Percentiles rank a stretch among this genome's conserved stretches.
Evolutionary conservation across 768 basidiomycete genomes (phyloP).

Genomic region (Lactarius sanguifluus): DNA sequence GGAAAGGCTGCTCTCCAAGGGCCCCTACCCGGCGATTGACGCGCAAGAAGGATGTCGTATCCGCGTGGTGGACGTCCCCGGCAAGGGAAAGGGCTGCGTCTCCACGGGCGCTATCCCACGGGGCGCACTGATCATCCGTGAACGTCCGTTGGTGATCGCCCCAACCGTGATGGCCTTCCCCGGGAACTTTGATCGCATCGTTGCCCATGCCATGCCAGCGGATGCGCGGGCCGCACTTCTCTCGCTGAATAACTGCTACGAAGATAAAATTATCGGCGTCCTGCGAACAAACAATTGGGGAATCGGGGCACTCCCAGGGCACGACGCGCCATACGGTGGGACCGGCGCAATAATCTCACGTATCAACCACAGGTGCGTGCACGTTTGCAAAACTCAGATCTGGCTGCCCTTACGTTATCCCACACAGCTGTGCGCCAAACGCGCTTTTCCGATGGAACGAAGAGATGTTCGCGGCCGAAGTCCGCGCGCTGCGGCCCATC

Average conservation of each 20-base stretch:
- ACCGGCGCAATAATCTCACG: conserved; percentile 32
- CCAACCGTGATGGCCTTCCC: conserved; percentile 26
- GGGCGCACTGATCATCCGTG: conserved; percentile 40
- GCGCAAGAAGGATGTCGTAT: conserved; percentile 16
- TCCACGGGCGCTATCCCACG: conserved; percentile 34
- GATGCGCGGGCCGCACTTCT: conserved; percentile 11
- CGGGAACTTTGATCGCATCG: conserved; percentile 9
- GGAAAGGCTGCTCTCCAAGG: conserved; percentile 17
- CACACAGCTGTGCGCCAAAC: conserved; percentile 31
- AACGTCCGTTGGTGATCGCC: conserved; percentile 40
- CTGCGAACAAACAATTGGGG: conserved; percentile 20
- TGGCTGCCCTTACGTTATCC: neutral
- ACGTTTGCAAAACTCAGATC: neutral
- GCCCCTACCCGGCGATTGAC: conserved; percentile 17
- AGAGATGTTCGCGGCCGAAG: conserved; percentile 35
- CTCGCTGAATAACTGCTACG: conserved; percentile 19
- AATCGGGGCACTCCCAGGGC: conserved; percentile 19
- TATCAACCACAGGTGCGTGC: conserved; percentile 30
- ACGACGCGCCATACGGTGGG: conserved; percentile 29
- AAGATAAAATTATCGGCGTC: conserved; percentile 20
- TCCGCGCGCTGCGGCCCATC: conserved; percentile 36
- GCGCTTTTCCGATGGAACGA: conserved; percentile 30
- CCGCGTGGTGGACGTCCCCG: conserved; percentile 16
- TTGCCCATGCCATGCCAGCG: conserved; percentile 16
- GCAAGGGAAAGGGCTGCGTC: conserved; percentile 37